Evolutionary conservation across 768 basidiomycete genomes (phyloP).

Genomic region (Russula lepida): DNA sequence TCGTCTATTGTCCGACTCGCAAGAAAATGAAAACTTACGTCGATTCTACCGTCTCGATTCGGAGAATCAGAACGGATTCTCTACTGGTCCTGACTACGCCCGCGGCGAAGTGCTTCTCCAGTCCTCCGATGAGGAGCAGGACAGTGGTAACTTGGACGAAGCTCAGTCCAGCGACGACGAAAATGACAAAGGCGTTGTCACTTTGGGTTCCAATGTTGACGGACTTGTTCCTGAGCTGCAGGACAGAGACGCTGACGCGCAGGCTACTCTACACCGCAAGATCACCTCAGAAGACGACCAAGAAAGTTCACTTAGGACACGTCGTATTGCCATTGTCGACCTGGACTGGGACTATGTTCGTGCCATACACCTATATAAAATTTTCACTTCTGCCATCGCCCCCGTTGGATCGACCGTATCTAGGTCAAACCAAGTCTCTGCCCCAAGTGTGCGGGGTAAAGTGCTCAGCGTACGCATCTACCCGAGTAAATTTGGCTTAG

Average conservation of each 20-base stretch:
- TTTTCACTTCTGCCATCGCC: slow-evolving; percentile 81
- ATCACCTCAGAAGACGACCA: slow-evolving; percentile 28
- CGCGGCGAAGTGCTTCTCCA: slow-evolving; percentile 83
- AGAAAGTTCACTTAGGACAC: slow-evolving; percentile 42
- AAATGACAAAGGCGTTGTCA: slow-evolving; percentile 42
- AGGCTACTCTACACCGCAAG: slow-evolving; percentile 54
- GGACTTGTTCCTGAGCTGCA: slow-evolving; percentile 35
- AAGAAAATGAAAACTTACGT: slow-evolving; percentile 67
- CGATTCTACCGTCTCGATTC: slow-evolving; percentile 71
- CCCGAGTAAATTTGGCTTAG: slow-evolving; percentile 89
- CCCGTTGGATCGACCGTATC: slow-evolving; percentile 37
- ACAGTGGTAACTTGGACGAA: slow-evolving; percentile 26
- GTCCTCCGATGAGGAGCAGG: slow-evolving; percentile 79
- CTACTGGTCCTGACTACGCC: slow-evolving; percentile 64
- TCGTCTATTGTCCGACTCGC: slow-evolving; percentile 53
- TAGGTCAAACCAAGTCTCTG: slow-evolving; percentile 20
- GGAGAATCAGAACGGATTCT: slow-evolving; percentile 32
- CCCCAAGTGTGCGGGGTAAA: slow-evolving; percentile 46
- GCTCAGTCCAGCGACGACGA: slow-evolving; percentile 32
- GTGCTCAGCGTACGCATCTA: slow-evolving; percentile 77
- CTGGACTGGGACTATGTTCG: slow-evolving; percentile 97
- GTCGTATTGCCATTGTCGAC: slow-evolving; percentile 83
- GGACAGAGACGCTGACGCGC: slow-evolving; percentile 49
- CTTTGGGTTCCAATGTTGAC: slow-evolving; percentile 41
- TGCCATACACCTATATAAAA: slow-evolving; percentile 83